Conservation (phyloP, 169 alveolate species). For the Plasmodium vivax region DNA sequence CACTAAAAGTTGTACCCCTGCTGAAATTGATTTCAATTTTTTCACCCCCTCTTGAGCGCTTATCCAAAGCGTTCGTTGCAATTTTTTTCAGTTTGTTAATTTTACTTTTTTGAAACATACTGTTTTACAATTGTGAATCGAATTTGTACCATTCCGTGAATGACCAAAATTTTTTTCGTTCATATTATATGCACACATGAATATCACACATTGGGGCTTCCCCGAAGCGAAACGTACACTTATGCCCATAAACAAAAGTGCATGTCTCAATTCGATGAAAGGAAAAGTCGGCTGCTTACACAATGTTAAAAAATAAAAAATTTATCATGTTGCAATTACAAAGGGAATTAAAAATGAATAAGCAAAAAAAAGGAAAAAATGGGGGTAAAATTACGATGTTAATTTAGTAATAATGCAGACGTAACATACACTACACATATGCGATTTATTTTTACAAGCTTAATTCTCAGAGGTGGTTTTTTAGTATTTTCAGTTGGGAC, state of each 20-base stretch:
- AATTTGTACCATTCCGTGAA: background rate
- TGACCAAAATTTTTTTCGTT: background rate
- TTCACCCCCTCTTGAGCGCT: background rate
- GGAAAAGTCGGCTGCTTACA: background rate
- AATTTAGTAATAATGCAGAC: background rate
- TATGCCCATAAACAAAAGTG: background rate
- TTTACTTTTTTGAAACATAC: slow-evolving; percentile 5
- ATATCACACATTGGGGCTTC: background rate
- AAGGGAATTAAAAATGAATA: background rate
- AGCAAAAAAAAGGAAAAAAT: background rate
- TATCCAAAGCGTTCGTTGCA: background rate
- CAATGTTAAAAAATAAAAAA: background rate
- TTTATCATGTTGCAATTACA: background rate
- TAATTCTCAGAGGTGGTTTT: slow-evolving; percentile 5
- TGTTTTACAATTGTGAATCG: slow-evolving; percentile 10
- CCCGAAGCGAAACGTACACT: background rate
- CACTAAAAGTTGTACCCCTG: background rate
- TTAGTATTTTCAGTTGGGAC: background rate
- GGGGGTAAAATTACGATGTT: background rate
- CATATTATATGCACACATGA: background rate
- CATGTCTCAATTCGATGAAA: background rate
- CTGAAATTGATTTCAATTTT: background rate
- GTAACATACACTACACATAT: background rate
- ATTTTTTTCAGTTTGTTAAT: background rate
- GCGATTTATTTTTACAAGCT: background rate